Evolutionary conservation across 2,329 filamentous ascomycete species (phyloP).

Genomic region (Lasiodiplodia citricola): DNA sequence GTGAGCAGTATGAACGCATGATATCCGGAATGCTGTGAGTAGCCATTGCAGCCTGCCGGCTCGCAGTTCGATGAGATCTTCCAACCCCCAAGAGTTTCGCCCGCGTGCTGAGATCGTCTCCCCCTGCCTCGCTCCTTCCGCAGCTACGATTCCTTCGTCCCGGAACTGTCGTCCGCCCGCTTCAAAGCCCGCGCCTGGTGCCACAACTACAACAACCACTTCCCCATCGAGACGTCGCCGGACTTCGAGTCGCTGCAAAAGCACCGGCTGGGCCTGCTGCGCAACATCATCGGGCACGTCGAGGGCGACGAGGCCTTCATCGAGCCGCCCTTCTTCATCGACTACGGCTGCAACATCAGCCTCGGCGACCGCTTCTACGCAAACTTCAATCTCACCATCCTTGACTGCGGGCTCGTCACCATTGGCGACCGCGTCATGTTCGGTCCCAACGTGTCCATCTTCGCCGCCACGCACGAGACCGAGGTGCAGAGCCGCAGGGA

Average conservation of each 20-base stretch:
- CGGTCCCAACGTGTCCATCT: conserved; percentile 59
- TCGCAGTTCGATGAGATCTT: neutral
- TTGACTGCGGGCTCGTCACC: conserved; percentile 59
- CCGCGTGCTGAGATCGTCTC: neutral
- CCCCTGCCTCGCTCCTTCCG: neutral
- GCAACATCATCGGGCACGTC: conserved; percentile 39
- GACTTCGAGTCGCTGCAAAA: conserved; percentile 37
- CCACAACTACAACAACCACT: conserved; percentile 63
- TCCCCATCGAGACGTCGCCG: conserved; percentile 32
- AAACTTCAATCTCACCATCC: conserved; percentile 61
- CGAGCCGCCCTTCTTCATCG: conserved; percentile 66
- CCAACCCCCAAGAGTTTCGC: neutral
- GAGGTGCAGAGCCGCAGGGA: conserved; percentile 55
- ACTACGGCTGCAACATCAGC: conserved; percentile 70
- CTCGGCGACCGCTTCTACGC: conserved; percentile 68
- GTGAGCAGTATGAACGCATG: conserved; percentile 69
- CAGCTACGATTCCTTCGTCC: conserved; percentile 58
- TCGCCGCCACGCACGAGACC: conserved; percentile 59
- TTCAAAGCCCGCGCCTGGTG: conserved; percentile 61
- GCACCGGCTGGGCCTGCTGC: conserved; percentile 36
- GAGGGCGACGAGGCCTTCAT: conserved; percentile 53
- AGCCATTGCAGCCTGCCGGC: neutral
- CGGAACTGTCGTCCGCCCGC: conserved; percentile 57
- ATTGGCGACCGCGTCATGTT: conserved; percentile 60
- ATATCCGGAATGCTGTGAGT: conserved; percentile 66